phyloP scores from a whole-genome alignment of 2,329 filamentous ascomycete species.

The Diaporthe sp. region DNA sequence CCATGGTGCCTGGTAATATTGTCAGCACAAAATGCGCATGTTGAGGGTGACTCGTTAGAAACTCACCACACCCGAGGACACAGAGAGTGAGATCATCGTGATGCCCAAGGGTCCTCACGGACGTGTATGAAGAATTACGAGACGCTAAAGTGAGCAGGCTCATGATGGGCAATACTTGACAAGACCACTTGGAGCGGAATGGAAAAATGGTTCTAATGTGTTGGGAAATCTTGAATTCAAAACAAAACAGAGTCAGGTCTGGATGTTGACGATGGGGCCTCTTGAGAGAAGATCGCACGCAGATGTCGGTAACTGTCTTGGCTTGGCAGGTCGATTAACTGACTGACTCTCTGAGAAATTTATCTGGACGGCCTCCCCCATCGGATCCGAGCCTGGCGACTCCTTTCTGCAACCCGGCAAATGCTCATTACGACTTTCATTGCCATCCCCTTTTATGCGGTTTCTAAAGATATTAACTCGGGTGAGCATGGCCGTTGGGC shows the following conservation, averaged over 20 bases:
- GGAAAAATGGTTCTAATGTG: background rate
- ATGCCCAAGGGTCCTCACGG: conserved; percentile 25
- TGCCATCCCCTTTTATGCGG: conserved; percentile 31
- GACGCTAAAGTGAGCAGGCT: conserved; percentile 25
- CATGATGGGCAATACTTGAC: conserved; percentile 46
- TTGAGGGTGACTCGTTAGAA: background rate
- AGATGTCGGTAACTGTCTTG: background rate
- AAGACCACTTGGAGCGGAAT: conserved; percentile 35
- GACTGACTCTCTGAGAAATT: background rate
- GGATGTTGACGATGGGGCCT: background rate
- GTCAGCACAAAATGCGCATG: background rate
- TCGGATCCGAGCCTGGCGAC: conserved; percentile 20
- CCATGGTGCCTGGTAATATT: conserved; percentile 78
- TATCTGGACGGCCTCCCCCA: background rate
- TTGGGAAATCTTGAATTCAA: conserved; percentile 3
- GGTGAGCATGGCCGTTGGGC: conserved; percentile 2
- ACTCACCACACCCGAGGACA: conserved; percentile 84
- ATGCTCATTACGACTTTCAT: conserved; percentile 31
- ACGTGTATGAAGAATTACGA: conserved; percentile 22
- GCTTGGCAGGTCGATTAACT: background rate
- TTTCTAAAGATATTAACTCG: conserved; percentile 34
- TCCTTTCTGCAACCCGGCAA: conserved; percentile 26
- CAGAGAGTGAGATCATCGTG: conserved; percentile 75
- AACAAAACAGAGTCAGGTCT: background rate
- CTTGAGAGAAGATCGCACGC: background rate